Base-by-base conservation (phyloP, 306 rosid genomes). In the Medicago truncatula region DNA sequence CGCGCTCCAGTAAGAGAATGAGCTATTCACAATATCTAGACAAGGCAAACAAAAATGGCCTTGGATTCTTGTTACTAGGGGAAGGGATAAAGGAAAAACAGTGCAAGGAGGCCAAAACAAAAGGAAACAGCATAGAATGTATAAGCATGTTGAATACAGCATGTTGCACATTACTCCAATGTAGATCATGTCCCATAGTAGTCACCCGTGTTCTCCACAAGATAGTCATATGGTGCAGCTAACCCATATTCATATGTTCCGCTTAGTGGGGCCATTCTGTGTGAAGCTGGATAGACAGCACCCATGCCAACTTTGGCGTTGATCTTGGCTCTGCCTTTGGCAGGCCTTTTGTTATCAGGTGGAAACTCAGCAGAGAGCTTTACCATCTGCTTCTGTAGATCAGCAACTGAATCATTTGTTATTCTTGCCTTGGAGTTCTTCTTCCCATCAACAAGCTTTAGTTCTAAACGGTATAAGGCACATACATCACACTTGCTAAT, bases 311-410 rank as follows among this genome's bases (percentile, higher is more conserved):
- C 90, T 80, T 78, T 95, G 67, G 89, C 79, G 64, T 85, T 89
- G 76, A 83, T 36, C 72, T 90, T 95, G 78, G 87, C 81, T 81
- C 97, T 88, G 82, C 90, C 92, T 82, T 90, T 95, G 16, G 87
- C 89, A 56, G 77, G 23, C 74, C 97, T 88, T 83, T 86, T 95
- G 90, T 75, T 94, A 71, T 95, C 98, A 12, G 78, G 70, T 14
- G 89, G 94, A 79, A 91, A 94, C 87, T 95, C 99, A 1, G 99
- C 97, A 67, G 99, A 90, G 39, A 95, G 97, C 84, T 93, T 89
- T 74, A 93, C 97, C 99, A 95, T 92, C 89, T 92, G 98, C 90
- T 93, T 95, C 87, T 92, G 99, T 82, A 95, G 86, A 83, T 95
- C 97, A 83, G 97, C 93, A 77, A 95, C 97, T 58, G 99, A 88